phyloP scores from a whole-genome alignment of 768 basidiomycete species.

The Pleurotus djamor region DNA sequence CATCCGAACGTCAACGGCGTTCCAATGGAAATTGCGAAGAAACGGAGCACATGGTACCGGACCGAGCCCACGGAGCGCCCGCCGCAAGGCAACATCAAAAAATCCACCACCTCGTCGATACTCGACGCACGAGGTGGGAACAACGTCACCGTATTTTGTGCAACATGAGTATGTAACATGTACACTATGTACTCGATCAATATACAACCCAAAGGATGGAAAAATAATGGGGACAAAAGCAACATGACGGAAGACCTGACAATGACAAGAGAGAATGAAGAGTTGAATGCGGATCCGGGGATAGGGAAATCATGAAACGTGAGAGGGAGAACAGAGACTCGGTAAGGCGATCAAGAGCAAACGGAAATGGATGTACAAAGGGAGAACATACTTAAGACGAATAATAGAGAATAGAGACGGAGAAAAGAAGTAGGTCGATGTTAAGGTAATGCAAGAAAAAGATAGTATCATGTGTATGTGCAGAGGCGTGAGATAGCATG shows the following conservation, averaged over 20 bases:
- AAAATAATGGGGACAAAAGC: neutral
- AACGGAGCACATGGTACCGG: neutral
- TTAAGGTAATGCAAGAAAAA: neutral
- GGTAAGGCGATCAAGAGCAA: neutral
- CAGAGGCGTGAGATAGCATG: constrained; percentile 3
- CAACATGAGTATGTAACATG: neutral
- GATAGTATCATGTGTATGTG: neutral
- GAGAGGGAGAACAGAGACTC: neutral
- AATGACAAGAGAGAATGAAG: neutral
- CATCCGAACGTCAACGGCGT: neutral
- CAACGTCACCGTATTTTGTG: neutral
- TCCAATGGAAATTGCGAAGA: neutral
- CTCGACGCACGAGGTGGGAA: neutral
- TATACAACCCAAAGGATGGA: neutral
- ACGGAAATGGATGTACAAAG: neutral
- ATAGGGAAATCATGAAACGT: neutral
- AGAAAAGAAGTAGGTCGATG: neutral
- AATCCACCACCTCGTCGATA: neutral
- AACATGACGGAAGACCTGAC: neutral
- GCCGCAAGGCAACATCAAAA: neutral
- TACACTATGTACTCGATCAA: neutral
- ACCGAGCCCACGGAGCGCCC: neutral
- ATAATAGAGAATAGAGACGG: neutral
- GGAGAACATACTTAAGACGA: no score
- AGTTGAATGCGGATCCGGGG: neutral